Percentiles rank a stretch among this genome's conserved stretches.
These are phyloP conservation scores for Lagenidium sp. DNA, from an alignment of 352 stramenopile genomes.

Conservation along the genomic window DNA sequence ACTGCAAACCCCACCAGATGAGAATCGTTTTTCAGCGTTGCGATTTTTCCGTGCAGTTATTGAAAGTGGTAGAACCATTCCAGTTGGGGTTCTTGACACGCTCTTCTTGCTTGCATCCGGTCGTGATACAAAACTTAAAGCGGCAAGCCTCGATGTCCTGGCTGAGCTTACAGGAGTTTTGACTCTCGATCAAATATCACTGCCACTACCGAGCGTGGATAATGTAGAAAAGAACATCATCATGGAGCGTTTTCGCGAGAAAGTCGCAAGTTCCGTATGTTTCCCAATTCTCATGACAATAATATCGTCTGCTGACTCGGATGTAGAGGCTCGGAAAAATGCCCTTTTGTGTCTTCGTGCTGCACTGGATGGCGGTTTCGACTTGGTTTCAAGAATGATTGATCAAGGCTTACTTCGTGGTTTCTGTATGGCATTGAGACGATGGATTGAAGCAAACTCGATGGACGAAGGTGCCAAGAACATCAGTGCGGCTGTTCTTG, in stretches of 20 bases:
- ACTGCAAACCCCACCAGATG: conserved; percentile 64
- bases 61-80: conserved; percentile 41
- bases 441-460: conserved; percentile 29
- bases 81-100: conserved; percentile 53
- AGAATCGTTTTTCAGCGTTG: conserved; percentile 60
- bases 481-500: conserved; percentile 33
- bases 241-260: conserved; percentile 48
- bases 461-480: conserved; percentile 13
- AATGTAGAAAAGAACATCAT: conserved; percentile 34
- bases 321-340: conserved; percentile 36
- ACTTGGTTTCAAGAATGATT: conserved; percentile 47
- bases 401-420: conserved; percentile 63
- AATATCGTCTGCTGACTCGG: conserved; percentile 26
- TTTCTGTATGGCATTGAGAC: conserved; percentile 49
- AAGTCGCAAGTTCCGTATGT: conserved; percentile 43
- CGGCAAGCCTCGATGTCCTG: conserved; percentile 45
- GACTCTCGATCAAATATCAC: conserved; percentile 32
- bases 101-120: conserved; percentile 63
- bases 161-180: conserved; percentile 41
- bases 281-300: conserved; percentile 61
- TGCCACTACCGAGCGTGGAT: conserved; percentile 27
- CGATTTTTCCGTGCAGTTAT: conserved; percentile 60
- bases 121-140: conserved; percentile 34
- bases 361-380: conserved; percentile 43
- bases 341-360: conserved; percentile 66